Evolutionary conservation across 345 rosid species (phyloP), one percentile per base, ranked within the genome.

Genomic region (Firmiana major): DNA sequence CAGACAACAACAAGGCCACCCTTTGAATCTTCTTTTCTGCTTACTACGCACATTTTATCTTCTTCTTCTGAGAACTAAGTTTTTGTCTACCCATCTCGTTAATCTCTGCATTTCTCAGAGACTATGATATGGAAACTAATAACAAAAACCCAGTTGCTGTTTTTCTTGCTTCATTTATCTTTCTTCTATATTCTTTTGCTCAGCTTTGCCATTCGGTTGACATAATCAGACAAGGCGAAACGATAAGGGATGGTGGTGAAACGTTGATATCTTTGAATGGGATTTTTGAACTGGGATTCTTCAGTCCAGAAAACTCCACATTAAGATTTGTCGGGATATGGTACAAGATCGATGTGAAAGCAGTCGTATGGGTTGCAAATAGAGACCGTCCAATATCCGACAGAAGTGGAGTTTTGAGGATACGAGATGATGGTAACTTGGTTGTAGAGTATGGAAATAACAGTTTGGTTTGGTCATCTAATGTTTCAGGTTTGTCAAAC

Each of bases 341-440:
- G 93, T 93, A 89, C 83, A 74, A 80, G 65, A 79, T 72, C 63
- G 81, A 84, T 10, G 78, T 63, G 3, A 62, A 48, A 21, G 31
- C 90, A 1, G 75, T 85, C 38, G 84, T 90, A 1, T 92, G 98
- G 97, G 87, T 92, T 9, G 98, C 97, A 11, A 93, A 93, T 71
- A 84, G 93, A 81, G 87, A 86, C 3, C 76, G 0, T 2, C 91
- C 98, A 5, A 69, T 94, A 16, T 73, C 82, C 6, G 86, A 79
- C 54, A 42, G 24, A 51, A 78, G 65, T 13, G 98, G 97, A 16
- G 79, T 76, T 74, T 79, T 93, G 0, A 77, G 75, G 0, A 78
- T 94, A 4, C 84, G 69, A 68, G 71, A 75, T 48, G 86, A 90
- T 43, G 97, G 98, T 0, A 87, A 88, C 57, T 85, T 92, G 77